Evolutionary conservation across 2,329 filamentous ascomycete species (phyloP), one percentile per base, ranked within the genome.

Genomic region (Alternaria sp.): DNA sequence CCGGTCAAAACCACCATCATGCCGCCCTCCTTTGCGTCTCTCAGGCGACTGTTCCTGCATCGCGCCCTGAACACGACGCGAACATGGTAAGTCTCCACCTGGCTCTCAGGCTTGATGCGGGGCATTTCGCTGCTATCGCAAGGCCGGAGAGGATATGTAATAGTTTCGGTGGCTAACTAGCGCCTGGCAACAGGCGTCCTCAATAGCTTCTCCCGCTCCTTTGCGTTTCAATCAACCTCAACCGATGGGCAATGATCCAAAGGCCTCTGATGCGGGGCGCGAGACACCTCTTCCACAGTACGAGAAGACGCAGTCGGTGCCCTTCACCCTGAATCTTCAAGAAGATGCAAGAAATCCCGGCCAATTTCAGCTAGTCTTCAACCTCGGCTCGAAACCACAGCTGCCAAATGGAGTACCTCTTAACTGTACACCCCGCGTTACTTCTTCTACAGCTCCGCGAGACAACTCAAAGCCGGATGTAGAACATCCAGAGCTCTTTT

Each of bases 301-400:
- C 51, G 68, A 72, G 29, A 68, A 71, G 60, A 67, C 66, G 2
- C 67, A 69, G 23, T 61, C 66, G 5, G 62, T 71, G 1, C 70
- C 72, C 1, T 72, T 74, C 26, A 72, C 69, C 1, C 61, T 74
- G 9, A 70, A 69, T n/a, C 60, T 74, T 5, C 71, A 73, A 45
- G 71, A 74, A 53, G 72, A 74, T 31, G 66, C 66, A 51, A 60
- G 58, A 46, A 71, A 71, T 44, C 71, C 72, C 14, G 72, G 72
- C n/a, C 67, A 71, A 28, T 73, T 72, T 40, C 71, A 73, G 50
- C 56, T 74, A 21, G 72, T 74, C 8, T 69, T 74, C 44, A 71
- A 72, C 44, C 62, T 74, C 46, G 63, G 70, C 34, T 53, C 64
- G 11, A 64, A 66, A 21, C 60, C 62, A 6, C 57, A 66, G 23